Evolutionary conservation across 495 filamentous ascomycete species (phyloP), one percentile per base, ranked within the genome.

Genomic region (Penicillium samsonianum): DNA sequence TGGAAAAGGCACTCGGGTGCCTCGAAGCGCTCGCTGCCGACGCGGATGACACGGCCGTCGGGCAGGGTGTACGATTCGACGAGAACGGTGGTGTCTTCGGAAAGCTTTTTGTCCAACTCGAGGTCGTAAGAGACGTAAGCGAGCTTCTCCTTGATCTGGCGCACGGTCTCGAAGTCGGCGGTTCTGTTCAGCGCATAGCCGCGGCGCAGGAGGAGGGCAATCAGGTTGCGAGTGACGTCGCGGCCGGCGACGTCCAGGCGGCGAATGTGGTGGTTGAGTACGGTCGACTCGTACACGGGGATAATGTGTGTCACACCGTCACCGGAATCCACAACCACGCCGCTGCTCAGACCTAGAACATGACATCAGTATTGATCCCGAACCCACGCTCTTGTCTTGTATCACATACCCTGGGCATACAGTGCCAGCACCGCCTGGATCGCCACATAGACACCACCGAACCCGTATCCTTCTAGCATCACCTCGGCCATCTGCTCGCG

Each of bases 51-150:
- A 31, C 94, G 90, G 41, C 94, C 94, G 67, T 98, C 94, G 35
- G 94, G 94, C 11, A 98, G 79, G 4, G 94, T 98, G 77, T 98
- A 99, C 65, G 88, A 93, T 73, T 99, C 94, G 14, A 99, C 94
- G 44, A 99, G 78, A 14, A 97, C 92, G 10, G 94, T 99, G 17
- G 94, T 99, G 67, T 99, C 95, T 76, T 99, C 94, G 60, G 89
- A 92, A 44, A 99, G 86, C 63, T 90, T 85, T 74, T 98, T 89
- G 81, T 99, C 94, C 43, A 98, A 81, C 76, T 94, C 91, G 52
- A 99, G 82, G 73, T 99, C 95, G 79, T 98, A 99, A 4, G 92
- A 96, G 56, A 99, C 92, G 75, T 99, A 99, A 80, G 93, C 97
- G 33, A 99, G 88, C 84, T 97, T 98, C 80, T 99, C 94, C 78